A percentile compares a stretch with the other conserved stretches of the same genome.
Conservation (phyloP, 2,329 filamentous ascomycete species). For the Nemania sp. region DNA sequence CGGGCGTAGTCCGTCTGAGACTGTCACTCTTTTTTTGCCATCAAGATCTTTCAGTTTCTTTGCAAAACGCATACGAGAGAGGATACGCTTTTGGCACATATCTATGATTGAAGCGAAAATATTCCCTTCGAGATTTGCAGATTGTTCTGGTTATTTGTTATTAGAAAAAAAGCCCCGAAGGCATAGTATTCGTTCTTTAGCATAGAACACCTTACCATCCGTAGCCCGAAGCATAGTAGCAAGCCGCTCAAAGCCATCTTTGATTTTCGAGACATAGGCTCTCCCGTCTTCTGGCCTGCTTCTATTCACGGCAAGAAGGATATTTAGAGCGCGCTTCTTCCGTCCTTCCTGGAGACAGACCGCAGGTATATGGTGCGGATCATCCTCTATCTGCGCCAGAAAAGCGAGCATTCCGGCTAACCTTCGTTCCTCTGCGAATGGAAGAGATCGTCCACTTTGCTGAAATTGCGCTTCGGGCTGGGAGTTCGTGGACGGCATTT, state of each 20-base stretch:
- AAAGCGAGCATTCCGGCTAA: conserved; percentile 42
- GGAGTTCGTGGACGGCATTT: conserved; percentile 26
- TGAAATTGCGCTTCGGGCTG: conserved; percentile 5
- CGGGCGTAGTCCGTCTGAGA: neutral
- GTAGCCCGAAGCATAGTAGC: neutral
- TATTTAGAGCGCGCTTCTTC: conserved; percentile 27
- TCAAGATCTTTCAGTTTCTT: neutral
- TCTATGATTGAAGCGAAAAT: conserved; percentile 27
- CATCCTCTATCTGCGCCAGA: conserved; percentile 39
- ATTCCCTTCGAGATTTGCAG: conserved; percentile 22
- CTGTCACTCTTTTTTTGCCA: neutral
- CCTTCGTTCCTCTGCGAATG: conserved; percentile 42
- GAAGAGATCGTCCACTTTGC: conserved; percentile 32
- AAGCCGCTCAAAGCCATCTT: conserved; percentile 7
- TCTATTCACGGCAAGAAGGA: conserved; percentile 43
- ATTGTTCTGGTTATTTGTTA: neutral
- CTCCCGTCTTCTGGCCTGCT: neutral
- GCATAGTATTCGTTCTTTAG: neutral
- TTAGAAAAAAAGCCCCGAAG: neutral
- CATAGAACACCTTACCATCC: neutral
- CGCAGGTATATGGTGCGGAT: conserved; percentile 42
- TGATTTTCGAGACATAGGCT: neutral
- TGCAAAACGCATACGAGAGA: conserved; percentile 14
- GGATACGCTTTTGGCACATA: conserved; percentile 28
- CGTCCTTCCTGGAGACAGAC: conserved; percentile 40